Percentiles rank a stretch among this genome's conserved stretches.
phyloP scores from a whole-genome alignment of 2,329 filamentous ascomycete species.

The Penicillium digitatum region DNA sequence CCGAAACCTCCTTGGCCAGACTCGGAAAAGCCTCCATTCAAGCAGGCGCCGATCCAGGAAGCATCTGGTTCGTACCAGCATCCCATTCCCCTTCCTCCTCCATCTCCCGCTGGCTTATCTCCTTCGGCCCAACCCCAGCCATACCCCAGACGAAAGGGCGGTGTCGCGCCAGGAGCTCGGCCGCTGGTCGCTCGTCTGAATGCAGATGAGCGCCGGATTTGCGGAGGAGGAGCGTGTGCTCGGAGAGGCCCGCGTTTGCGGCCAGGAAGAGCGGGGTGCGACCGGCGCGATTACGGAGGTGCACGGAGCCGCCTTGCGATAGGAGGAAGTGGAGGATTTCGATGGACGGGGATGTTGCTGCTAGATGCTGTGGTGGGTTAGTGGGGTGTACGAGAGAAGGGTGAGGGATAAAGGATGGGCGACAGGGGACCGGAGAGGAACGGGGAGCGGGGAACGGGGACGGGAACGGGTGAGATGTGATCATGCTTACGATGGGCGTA shows the following conservation, averaged over 20 bases:
- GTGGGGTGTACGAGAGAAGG: background rate
- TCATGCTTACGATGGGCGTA: conserved; percentile 50
- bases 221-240: conserved; percentile 53
- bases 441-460: background rate
- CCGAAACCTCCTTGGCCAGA: background rate
- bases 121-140: conserved; percentile 39
- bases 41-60: conserved; percentile 30
- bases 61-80: conserved; percentile 12
- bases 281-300: conserved; percentile 56
- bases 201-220: conserved; percentile 59
- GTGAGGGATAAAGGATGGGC: background rate
- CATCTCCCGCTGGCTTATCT: conserved; percentile 25
- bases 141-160: conserved; percentile 42
- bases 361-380: conserved; percentile 47
- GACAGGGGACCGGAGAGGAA: background rate
- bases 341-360: conserved; percentile 54
- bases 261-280: conserved; percentile 59
- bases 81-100: conserved; percentile 17
- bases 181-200: conserved; percentile 53
- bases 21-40: background rate
- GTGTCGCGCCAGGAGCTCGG: conserved; percentile 47
- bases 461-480: background rate
- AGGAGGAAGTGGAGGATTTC: conserved; percentile 55
- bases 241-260: conserved; percentile 52
- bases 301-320: conserved; percentile 55